Percentiles rank a stretch among this genome's conserved stretches.
These are phyloP conservation scores for Syzygium syzygioides DNA, from an alignment of 441 rosid genomes.

Conservation along the genomic window DNA sequence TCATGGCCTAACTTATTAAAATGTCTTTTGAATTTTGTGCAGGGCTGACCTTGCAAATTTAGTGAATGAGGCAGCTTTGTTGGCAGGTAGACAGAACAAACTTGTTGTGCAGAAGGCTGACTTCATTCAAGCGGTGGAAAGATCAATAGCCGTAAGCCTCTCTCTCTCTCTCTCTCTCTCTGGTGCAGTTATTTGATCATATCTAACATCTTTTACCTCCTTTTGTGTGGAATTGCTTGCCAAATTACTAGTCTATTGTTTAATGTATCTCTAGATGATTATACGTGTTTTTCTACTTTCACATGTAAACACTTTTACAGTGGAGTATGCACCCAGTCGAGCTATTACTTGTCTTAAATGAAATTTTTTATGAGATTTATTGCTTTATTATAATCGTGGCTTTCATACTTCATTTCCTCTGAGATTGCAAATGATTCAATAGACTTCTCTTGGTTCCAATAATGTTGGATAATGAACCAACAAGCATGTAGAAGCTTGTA, in stretches of 20 bases:
- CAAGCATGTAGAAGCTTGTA: not conserved
- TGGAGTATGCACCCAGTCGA: not conserved
- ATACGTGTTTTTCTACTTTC: not conserved
- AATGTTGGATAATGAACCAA: not conserved
- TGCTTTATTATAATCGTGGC: not conserved
- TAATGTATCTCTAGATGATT: not conserved
- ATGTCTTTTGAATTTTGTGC: slow-evolving; percentile 21
- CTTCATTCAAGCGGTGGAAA: slow-evolving; percentile 94
- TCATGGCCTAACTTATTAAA: not conserved
- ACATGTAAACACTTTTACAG: not conserved
- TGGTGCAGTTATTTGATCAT: not conserved
- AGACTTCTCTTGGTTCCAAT: not conserved
- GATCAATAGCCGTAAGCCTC: slow-evolving; percentile 77
- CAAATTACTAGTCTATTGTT: not conserved
- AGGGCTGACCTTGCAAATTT: slow-evolving; percentile 98
- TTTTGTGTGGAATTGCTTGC: not conserved
- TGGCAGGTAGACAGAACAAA: slow-evolving; percentile 92
- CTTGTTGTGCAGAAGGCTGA: slow-evolving; percentile 67
- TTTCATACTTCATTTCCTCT: not conserved
- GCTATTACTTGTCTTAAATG: not conserved
- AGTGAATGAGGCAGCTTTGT: slow-evolving; percentile 97
- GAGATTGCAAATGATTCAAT: not conserved
- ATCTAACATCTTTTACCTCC: not conserved
- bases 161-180: not conserved
- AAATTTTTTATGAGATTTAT: not conserved